These are phyloP conservation scores for Akanthomyces uredinophilus DNA, from an alignment of 2,329 filamentous ascomycete genomes.

Conservation along the genomic window DNA sequence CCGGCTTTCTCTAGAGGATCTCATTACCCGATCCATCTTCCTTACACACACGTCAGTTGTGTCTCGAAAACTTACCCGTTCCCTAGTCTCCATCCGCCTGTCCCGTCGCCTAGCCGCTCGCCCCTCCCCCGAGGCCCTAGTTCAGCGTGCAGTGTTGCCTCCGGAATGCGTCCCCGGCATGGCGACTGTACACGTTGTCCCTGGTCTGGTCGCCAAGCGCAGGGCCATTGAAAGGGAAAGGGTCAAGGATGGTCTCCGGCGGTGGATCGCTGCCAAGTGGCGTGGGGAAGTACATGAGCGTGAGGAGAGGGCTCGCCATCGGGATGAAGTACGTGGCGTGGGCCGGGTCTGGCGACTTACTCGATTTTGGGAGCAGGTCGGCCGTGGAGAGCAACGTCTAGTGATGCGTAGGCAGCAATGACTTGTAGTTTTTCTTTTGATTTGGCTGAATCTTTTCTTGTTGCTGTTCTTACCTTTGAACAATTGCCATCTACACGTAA, in stretches of 20 bases:
- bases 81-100: conserved; percentile 60
- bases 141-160: conserved; percentile 60
- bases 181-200: conserved; percentile 43
- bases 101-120: conserved; percentile 55
- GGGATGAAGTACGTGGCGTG: conserved; percentile 47
- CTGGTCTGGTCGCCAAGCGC: conserved; percentile 57
- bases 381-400: conserved; percentile 31
- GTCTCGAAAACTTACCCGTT: conserved; percentile 58
- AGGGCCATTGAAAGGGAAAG: conserved; percentile 60
- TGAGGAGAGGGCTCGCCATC: conserved; percentile 41
- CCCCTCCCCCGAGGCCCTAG: conserved; percentile 55
- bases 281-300: conserved; percentile 45
- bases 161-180: conserved; percentile 54
- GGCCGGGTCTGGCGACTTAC: conserved; percentile 57
- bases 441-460: too few relatives aligned
- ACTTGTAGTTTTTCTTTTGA: not conserved
- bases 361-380: conserved; percentile 62
- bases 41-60: conserved; percentile 61
- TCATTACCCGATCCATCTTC: conserved; percentile 61
- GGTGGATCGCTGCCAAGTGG: conserved; percentile 60
- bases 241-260: conserved; percentile 60
- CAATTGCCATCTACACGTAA: not conserved
- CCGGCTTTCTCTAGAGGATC: conserved; percentile 55
- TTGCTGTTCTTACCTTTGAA: not conserved
- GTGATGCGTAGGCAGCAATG: conserved; percentile 13